phyloP scores from a whole-genome alignment of 176 grass and related monocot species.

The Ensete glaucum region DNA sequence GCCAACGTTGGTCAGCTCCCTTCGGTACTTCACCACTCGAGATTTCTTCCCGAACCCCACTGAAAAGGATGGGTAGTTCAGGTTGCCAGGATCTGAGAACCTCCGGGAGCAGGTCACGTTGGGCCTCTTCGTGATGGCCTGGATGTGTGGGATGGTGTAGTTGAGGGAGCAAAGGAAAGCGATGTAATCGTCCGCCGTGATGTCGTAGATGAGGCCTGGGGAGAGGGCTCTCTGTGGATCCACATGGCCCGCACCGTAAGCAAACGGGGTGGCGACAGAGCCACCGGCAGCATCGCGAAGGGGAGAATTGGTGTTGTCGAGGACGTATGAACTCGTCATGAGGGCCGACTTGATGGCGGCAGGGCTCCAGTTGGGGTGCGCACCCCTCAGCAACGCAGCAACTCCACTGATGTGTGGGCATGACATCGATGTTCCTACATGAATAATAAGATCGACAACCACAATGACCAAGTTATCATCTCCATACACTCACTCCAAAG shows the following conservation, averaged over 20 bases:
- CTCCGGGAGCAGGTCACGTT: constrained; percentile 55
- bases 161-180: constrained; percentile 80
- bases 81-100: constrained; percentile 47
- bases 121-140: constrained; percentile 56
- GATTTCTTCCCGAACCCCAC: constrained; percentile 48
- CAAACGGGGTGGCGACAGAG: constrained; percentile 50
- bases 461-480: too few species aligned
- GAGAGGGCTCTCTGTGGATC: constrained; percentile 79
- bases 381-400: constrained; percentile 67
- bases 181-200: constrained; percentile 59
- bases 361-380: constrained; percentile 82
- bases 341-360: constrained; percentile 88
- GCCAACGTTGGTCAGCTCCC: constrained; percentile 81
- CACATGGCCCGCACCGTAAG: constrained; percentile 76
- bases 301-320: constrained; percentile 71
- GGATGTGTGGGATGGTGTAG: constrained; percentile 55
- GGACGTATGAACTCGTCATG: constrained; percentile 73
- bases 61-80: constrained; percentile 87
- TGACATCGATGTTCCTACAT: constrained; percentile 93
- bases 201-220: constrained; percentile 75
- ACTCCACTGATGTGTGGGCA: constrained; percentile 97
- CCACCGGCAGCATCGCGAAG: constrained; percentile 61
- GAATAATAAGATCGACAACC: too few species aligned
- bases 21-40: constrained; percentile 37
- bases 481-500: too few species aligned